A percentile compares a stretch with the other conserved stretches of the same genome.
Conservation (phyloP, 768 basidiomycete genomes). For the Peribolospora baueri region DNA sequence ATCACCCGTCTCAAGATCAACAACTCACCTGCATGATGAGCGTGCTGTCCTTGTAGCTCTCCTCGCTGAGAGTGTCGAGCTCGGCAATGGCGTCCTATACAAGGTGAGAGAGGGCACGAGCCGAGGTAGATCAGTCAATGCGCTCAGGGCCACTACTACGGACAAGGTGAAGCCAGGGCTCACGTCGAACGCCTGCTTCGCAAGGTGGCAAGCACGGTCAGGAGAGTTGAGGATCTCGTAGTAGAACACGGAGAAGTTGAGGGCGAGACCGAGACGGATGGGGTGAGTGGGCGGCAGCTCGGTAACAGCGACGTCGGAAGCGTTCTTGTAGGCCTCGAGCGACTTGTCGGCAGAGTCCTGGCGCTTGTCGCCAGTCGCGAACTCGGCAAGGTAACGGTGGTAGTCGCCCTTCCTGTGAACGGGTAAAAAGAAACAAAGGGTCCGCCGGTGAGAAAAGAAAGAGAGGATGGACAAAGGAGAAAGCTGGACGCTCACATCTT, state of each 20-base stretch:
- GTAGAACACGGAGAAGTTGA: constrained; percentile 99
- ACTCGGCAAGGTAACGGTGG: constrained; percentile 96
- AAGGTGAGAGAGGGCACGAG: too few species aligned
- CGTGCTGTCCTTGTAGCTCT: constrained; percentile 98
- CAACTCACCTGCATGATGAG: constrained; percentile 40
- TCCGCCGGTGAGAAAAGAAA: background rate
- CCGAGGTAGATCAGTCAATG: too few species aligned
- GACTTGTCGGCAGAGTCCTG: constrained; percentile 95
- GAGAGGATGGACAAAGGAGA: background rate
- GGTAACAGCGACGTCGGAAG: constrained; percentile 85
- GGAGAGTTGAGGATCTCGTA: constrained; percentile 98
- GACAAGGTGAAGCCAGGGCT: too few species aligned
- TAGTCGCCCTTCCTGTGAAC: constrained; percentile 83
- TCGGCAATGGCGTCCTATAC: constrained; percentile 70
- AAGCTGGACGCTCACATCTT: constrained; percentile 50
- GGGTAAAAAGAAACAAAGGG: constrained; percentile 6
- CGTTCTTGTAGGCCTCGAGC: constrained; percentile 88
- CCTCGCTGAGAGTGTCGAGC: constrained; percentile 93
- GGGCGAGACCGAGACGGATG: constrained; percentile 89
- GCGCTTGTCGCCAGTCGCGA: constrained; percentile 91
- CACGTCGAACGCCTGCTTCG: constrained; percentile 85
- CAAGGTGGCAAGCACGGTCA: constrained; percentile 92
- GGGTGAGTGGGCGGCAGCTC: constrained; percentile 88
- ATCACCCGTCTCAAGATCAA: background rate
- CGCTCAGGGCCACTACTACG: too few species aligned